Evolutionary conservation across 306 rosid genomes (phyloP), one percentile per base, ranked within the genome.

Genomic region (Mucuna pruriens): DNA sequence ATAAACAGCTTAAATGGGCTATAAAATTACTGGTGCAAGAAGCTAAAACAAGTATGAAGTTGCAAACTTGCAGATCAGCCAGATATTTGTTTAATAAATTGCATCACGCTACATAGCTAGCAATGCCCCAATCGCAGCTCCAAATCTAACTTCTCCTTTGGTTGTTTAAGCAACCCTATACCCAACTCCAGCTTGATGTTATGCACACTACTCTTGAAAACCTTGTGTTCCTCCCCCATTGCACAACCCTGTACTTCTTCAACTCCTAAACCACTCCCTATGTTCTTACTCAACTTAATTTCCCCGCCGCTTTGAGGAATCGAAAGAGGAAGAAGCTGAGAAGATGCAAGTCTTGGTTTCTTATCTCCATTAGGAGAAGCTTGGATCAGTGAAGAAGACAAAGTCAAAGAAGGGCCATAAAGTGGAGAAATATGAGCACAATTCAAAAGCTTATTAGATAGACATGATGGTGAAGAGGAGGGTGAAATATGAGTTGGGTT

Each of bases 91-190:
- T 69, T 60, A 57, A 68, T 17, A 68, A 36, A 60, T 38, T 54
- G 83, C 55, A 81, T 65, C 69, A 15, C 15, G 9, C 67, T 2
- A 15, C 67, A 61, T 29, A 61, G 38, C 79, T 65, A 89, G 31
- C 34, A 49, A 34, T 70, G 80, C 52, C 89, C 91, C 15, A 94
- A 91, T 82, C 95, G 91, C 71, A 94, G 92, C 85, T 94, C 98
- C 92, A 94, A 86, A 88, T 94, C 98, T 57, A 94, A 80, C 55
- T 85, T 88, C 84, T 90, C 90, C 22, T 82, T 84, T 71, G 77
- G 87, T 69, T 85, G 87, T 76, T 87, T 80, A 61, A 84, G 76
- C 46, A 83, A 69, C 25, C 90, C 89, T 85, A 88, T 77, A 63
- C 90, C 90, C 81, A 90, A 82, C 76, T 90, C 98, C 82, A 92